These are phyloP conservation scores for Coniochaeta sp. DNA, from an alignment of 2,329 filamentous ascomycete genomes.

Conservation along the genomic window DNA sequence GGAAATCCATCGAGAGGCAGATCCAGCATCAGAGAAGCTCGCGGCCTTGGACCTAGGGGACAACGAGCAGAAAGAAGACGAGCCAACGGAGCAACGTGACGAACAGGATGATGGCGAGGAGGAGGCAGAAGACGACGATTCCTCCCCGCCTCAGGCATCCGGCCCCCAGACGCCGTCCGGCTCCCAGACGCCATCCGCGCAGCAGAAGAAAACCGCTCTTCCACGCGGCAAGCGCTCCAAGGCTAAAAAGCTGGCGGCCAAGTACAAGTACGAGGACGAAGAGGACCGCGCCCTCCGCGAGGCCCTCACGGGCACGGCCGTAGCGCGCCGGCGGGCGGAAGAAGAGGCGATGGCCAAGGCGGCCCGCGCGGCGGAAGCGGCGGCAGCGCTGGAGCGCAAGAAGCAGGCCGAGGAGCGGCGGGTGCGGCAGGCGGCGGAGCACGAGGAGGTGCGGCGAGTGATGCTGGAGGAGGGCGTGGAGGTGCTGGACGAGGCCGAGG, in stretches of 20 bases:
- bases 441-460: slow-evolving; percentile 60
- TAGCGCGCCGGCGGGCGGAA: slow-evolving; percentile 59
- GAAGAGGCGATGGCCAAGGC: slow-evolving; percentile 62
- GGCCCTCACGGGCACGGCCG: slow-evolving; percentile 72
- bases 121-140: slow-evolving; percentile 11
- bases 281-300: slow-evolving; percentile 83
- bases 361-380: slow-evolving; percentile 63
- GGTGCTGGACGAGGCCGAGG: slow-evolving; percentile 51
- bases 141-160: slow-evolving; percentile 21
- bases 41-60: slow-evolving; percentile 13
- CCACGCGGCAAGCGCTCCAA: slow-evolving; percentile 76
- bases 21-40: slow-evolving; percentile 15
- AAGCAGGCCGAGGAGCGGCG: slow-evolving; percentile 73
- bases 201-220: slow-evolving; percentile 35
- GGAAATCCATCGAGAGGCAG: slow-evolving; percentile 4
- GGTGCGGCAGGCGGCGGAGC: slow-evolving; percentile 67
- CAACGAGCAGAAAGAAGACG: slow-evolving; percentile 14
- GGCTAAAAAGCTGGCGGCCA: slow-evolving; percentile 77
- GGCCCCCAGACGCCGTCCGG: slow-evolving; percentile 8
- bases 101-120: slow-evolving; percentile 26
- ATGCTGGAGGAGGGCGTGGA: slow-evolving; percentile 55
- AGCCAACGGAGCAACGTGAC: slow-evolving; percentile 15
- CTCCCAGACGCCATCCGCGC: slow-evolving; percentile 16
- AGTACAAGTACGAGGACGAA: slow-evolving; percentile 92
- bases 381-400: slow-evolving; percentile 66